Evolutionary conservation across 2,329 filamentous ascomycete species (phyloP), one percentile per base, ranked within the genome.

Genomic region (Cercospora beticola): DNA sequence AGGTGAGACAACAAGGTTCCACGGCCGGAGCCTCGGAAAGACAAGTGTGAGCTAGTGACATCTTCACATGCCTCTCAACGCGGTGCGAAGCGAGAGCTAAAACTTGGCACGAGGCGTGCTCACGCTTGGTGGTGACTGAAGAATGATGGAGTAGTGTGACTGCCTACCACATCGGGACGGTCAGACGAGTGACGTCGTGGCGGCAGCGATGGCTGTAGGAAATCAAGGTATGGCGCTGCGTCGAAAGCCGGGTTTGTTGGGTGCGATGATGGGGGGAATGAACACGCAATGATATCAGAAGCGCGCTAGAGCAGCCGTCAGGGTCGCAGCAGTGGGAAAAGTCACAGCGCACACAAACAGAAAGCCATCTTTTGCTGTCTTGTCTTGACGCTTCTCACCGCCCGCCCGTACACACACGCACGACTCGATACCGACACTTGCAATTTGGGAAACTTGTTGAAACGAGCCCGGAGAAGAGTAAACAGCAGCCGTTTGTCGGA

Each of bases 111-210:
- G 33, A 31, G 62, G 33, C 26, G 18, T 23, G 63, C 54, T 49
- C 54, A 60, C 62, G 49, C 16, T 4, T 1, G n/a, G 31, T 12
- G 33, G 33, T 60, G 56, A 59, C 23, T 52, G 64, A 33, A 60
- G 54, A 26, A 49, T 60, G 56, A 59, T 63, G 43, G 65, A 61
- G 66, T 60, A 64, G 65, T 52, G 65, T 67, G 65, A 67, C 65
- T 46, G n/a, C 18, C 33, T 67, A 36, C 65, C 65, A 10, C 26
- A 46, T 64, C 46, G 54, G 54, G 61, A 16, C n/a, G 18, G 52
- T 43, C 40, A 7, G 21, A 62, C 28, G 30, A 23, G 64, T 65
- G 64, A 60, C 54, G 57, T 61, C 16, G 56, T 23, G 56, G 28
- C 56, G 54, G n/a, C 54, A 57, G 54, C 54, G 28, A 28, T 57